Evolutionary conservation across 108 stramenopile species (phyloP), one percentile per base, ranked within the genome.

Genomic region (Pseudonitzschia delicatissima): DNA sequence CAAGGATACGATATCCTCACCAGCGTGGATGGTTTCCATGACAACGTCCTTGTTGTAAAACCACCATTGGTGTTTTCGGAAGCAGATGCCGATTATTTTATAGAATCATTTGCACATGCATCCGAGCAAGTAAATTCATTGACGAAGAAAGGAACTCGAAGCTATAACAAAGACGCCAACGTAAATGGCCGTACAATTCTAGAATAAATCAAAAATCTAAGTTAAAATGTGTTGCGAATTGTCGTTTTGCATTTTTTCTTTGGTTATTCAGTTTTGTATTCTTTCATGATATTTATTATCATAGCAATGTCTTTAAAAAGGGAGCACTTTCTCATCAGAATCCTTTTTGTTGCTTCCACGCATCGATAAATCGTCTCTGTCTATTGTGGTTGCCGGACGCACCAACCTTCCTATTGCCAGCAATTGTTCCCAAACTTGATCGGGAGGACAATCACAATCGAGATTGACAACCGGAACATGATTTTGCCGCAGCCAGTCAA

Each of bases 11-110:
- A 69, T 12, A 74, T 97, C 21, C 69, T 96, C 51, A 91, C 93
- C 12, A 87, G 85, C 57, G 83, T 92, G 26, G 98, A 98, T 77
- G 98, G 96, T 15, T 77, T 77, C 6, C 48, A 86, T 64, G 87
- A 91, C 33, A 98, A 97, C 68, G 96, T 97, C 0, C 47, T 98
- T 29, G 92, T 94, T 9, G 72, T 98, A 39, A 98, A 98, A 82
- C 98, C 98, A 9, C 98, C 98, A 1, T 60, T 98, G 79, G 80
- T 77, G n/a, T 98, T 98, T 78, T 75, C 75, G 26, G 74, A 80
- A 69, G 67, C 74, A 28, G 85, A 95, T 67, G 94, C 77, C 12
- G 79, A 84, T 31, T 64, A 71, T 32, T 90, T 96, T 74, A 72
- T 91, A 4, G 63, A 70, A 23, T 82, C 69, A 18, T 83, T 96